These are phyloP conservation scores for Neofusicoccum laricinum DNA, from an alignment of 2,329 filamentous ascomycete species.

Conservation along the genomic window DNA sequence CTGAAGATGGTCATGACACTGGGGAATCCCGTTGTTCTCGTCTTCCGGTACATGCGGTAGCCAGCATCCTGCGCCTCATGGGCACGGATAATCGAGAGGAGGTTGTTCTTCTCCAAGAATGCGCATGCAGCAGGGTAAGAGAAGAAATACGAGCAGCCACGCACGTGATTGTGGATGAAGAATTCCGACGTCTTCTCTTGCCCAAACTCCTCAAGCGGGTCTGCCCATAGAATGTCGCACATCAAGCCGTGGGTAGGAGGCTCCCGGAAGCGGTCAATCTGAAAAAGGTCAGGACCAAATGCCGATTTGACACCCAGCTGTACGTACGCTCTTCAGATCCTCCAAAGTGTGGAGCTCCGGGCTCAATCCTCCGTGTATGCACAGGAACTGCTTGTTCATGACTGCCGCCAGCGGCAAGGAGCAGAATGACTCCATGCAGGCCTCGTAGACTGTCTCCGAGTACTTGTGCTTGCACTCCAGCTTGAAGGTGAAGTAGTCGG, in stretches of 20 bases:
- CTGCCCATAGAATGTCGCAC: slow-evolving; percentile 99
- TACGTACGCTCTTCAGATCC: slow-evolving; percentile 78
- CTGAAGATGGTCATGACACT: slow-evolving; percentile 99
- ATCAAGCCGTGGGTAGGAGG: slow-evolving; percentile 96
- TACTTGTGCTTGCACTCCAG: slow-evolving; percentile 99
- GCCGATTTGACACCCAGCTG: neutral
- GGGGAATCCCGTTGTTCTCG: slow-evolving; percentile 93
- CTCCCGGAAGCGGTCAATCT: slow-evolving; percentile 97
- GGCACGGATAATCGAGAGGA: slow-evolving; percentile 93
- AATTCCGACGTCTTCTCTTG: slow-evolving; percentile 98
- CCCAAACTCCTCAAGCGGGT: slow-evolving; percentile 95
- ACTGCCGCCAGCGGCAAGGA: slow-evolving; percentile 87
- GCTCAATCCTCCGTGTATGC: slow-evolving; percentile 94
- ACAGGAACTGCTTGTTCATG: slow-evolving; percentile 99
- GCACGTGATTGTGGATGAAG: slow-evolving; percentile 97
- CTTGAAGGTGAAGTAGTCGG: slow-evolving; percentile 99
- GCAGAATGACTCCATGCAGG: slow-evolving; percentile 98
- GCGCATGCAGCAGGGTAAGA: slow-evolving; percentile 95
- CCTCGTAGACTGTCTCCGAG: slow-evolving; percentile 91
- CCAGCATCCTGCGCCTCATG: slow-evolving; percentile 98
- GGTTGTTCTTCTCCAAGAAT: slow-evolving; percentile 98
- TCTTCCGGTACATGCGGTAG: slow-evolving; percentile 99
- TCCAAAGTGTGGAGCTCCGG: slow-evolving; percentile 95
- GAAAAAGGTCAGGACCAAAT: slow-evolving; percentile 23
- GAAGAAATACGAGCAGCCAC: slow-evolving; percentile 99